Percentiles rank a stretch among this genome's conserved stretches.
Conservation (phyloP, 2,329 filamentous ascomycete species). For the Periconia sp. region DNA sequence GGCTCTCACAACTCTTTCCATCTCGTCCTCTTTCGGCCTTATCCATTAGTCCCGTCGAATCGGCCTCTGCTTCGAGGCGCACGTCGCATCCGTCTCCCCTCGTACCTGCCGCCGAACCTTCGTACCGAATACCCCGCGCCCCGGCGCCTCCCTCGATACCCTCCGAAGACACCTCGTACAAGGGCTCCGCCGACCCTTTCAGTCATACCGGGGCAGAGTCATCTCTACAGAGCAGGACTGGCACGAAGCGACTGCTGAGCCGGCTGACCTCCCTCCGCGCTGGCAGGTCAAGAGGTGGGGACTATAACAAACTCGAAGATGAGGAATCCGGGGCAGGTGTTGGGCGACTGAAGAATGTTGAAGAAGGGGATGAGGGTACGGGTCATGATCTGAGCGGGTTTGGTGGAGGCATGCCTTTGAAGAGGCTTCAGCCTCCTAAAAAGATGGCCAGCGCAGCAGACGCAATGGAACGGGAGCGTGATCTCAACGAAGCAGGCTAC, state of each 20-base stretch:
- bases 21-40: constrained; percentile 36
- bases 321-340: constrained; percentile 27
- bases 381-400: constrained; percentile 36
- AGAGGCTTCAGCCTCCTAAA: constrained; percentile 22
- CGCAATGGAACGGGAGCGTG: constrained; percentile 22
- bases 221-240: constrained; percentile 22
- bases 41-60: constrained; percentile 26
- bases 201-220: constrained; percentile 20
- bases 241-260: constrained; percentile 38
- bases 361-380: constrained; percentile 38
- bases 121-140: constrained; percentile 36
- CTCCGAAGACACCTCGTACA: constrained; percentile 35
- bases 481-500: constrained; percentile 38
- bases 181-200: constrained; percentile 26
- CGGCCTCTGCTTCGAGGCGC: constrained; percentile 25
- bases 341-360: constrained; percentile 25
- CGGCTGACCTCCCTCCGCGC: constrained; percentile 37
- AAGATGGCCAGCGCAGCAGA: constrained; percentile 17
- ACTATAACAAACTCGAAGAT: constrained; percentile 42
- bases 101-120: constrained; percentile 29
- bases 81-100: constrained; percentile 40
- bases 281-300: constrained; percentile 18
- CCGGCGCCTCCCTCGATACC: constrained; percentile 40
- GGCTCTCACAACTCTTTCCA: constrained; percentile 46
- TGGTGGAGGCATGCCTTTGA: constrained; percentile 34